These are phyloP conservation scores for Fusarium sublunatum DNA, from an alignment of 2,329 filamentous ascomycete species.

Conservation along the genomic window DNA sequence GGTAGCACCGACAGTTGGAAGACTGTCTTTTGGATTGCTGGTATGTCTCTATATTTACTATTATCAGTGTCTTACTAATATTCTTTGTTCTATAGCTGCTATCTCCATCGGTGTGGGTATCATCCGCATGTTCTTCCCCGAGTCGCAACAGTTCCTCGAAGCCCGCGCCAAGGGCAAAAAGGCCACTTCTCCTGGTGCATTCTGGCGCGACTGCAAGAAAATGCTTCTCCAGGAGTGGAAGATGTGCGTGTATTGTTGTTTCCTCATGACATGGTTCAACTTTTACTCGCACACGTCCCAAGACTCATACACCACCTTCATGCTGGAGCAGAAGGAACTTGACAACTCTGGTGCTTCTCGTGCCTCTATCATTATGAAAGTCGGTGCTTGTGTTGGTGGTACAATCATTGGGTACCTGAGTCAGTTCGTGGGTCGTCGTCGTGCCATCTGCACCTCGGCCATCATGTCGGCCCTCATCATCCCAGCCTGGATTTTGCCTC, in stretches of 20 bases:
- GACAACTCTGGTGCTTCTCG: conserved; percentile 71
- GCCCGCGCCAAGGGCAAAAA: conserved; percentile 71
- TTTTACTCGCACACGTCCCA: conserved; percentile 83
- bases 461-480: conserved; percentile 71
- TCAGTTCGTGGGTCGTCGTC: conserved; percentile 79
- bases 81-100: conserved; percentile 56
- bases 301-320: conserved; percentile 85
- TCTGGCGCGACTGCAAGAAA: conserved; percentile 75
- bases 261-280: conserved; percentile 83
- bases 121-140: conserved; percentile 75
- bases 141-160: conserved; percentile 79
- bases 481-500: conserved; percentile 76
- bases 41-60: conserved; percentile 37
- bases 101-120: conserved; percentile 76
- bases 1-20: conserved; percentile 74
- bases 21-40: conserved; percentile 78
- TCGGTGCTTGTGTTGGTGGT: conserved; percentile 78
- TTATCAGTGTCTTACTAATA: not conserved
- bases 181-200: conserved; percentile 59
- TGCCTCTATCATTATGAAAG: conserved; percentile 86
- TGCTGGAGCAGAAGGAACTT: conserved; percentile 78
- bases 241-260: conserved; percentile 79
- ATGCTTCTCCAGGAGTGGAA: conserved; percentile 80
- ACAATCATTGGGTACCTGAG: conserved; percentile 79
- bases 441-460: conserved; percentile 71